A percentile compares a stretch with the other conserved stretches of the same genome.
phyloP scores from a whole-genome alignment of 202 grass and related monocot genomes.

The Eragrostis tef region DNA sequence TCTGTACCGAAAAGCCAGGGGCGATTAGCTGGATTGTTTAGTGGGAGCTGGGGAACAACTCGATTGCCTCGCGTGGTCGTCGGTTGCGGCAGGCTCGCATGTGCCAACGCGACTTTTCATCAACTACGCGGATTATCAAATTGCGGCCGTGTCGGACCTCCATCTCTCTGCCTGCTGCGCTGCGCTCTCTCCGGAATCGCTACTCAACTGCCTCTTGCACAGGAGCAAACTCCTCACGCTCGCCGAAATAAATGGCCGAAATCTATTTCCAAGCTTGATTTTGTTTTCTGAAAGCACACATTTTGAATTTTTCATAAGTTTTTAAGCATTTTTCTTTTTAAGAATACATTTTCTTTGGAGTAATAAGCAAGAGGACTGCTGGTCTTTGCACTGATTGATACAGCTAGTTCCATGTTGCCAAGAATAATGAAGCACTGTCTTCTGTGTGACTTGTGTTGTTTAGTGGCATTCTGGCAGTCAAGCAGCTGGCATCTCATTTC shows the following conservation, averaged over 20 bases:
- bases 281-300: too few relatives aligned
- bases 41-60: slow-evolving; percentile 41
- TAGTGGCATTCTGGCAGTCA: slow-evolving; percentile 31
- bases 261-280: too few relatives aligned
- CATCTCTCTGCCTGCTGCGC: too few relatives aligned
- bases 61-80: slow-evolving; percentile 53
- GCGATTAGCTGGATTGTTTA: slow-evolving; percentile 44
- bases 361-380: too few relatives aligned
- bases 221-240: neutral
- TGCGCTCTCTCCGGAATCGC: too few relatives aligned
- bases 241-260: too few relatives aligned
- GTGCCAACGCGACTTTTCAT: slow-evolving; percentile 59
- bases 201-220: too few relatives aligned
- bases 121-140: slow-evolving; percentile 51
- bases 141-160: slow-evolving; percentile 44
- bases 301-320: too few relatives aligned
- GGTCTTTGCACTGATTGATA: neutral
- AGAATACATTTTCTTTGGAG: too few relatives aligned
- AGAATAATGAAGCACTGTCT: slow-evolving; percentile 35
- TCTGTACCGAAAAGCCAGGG: slow-evolving; percentile 1
- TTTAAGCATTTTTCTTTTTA: too few relatives aligned
- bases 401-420: slow-evolving; percentile 29
- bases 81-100: slow-evolving; percentile 51
- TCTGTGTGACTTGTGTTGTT: slow-evolving; percentile 10
- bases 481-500: slow-evolving; percentile 24